Evolutionary conservation across 768 basidiomycete species (phyloP), one percentile per base, ranked within the genome.

Genomic region (Xerocomellus intermedius): DNA sequence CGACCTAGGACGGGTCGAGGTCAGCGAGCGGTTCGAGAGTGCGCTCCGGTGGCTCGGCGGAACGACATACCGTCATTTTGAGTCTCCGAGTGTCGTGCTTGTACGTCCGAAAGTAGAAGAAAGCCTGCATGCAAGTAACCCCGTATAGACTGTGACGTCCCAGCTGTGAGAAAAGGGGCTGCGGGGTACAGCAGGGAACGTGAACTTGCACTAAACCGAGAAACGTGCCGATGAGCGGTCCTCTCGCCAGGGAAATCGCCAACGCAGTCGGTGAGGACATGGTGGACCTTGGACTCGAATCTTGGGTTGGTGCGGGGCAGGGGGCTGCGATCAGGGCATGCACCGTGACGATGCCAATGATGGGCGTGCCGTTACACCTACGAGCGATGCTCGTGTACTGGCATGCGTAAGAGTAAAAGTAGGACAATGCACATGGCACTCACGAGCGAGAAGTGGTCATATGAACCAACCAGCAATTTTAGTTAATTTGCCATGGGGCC

Each of bases 41-140:
- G 26, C 3, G 33, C 24, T 36, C 33, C 2, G 43, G n/a, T 14
- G 19, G 26, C 10, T 46, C 21, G 16, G 16, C 21, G 12, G 46
- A 22, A 42, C 17, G 41, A 53, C 67, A 17, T 37, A 70, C 68
- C 42, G 52, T 64, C 26, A 54, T 4, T 41, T 68, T 69, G 26
- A 69, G 64, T 24, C 54, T 48, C 45, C 43, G 21, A 12, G 30
- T 6, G 24, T 69, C 67, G 2, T 45, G 43, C 3, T 54, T 55
- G 52, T 69, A 69, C 0, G 61, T 69, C 12, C 48, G 58, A 19
- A 65, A 70, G 54, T 69, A 69, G 21, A 64, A 70, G 22, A 70
- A 62, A 6, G 66, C 57, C 33, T 69, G 67, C 41, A 58, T 56
- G 54, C 66, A 69, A 7, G 66, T 68, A 6, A 66, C 48, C 13